Conservation (phyloP, 2,329 filamentous ascomycete species). For the Epicoccum sorghinum region DNA sequence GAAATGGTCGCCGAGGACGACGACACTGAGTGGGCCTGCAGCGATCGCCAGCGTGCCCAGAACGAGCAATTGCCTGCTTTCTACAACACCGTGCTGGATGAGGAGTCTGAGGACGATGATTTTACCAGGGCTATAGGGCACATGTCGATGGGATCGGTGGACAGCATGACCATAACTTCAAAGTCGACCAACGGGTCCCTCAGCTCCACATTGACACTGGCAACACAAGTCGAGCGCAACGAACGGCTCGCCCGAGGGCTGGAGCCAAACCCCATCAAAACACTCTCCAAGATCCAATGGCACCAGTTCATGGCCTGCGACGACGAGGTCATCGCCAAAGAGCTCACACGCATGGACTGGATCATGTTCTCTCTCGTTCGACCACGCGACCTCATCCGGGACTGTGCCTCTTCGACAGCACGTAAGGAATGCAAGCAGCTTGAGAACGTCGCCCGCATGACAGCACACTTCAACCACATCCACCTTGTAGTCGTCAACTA, state of each 20-base stretch:
- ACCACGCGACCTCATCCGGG: constrained; percentile 88
- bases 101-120: constrained; percentile 46
- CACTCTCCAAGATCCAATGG: constrained; percentile 85
- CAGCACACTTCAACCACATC: constrained; percentile 74
- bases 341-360: constrained; percentile 96
- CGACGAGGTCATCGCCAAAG: constrained; percentile 84
- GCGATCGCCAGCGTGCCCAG: constrained; percentile 67
- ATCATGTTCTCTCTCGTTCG: constrained; percentile 96
- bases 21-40: constrained; percentile 89
- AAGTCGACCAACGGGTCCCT: constrained; percentile 33
- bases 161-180: constrained; percentile 34
- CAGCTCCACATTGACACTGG: constrained; percentile 55
- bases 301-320: constrained; percentile 86
- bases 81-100: constrained; percentile 50
- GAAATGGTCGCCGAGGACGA: constrained; percentile 83
- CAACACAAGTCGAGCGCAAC: constrained; percentile 76
- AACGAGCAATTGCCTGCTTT: constrained; percentile 51
- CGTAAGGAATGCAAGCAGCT: constrained; percentile 78
- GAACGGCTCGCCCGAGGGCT: constrained; percentile 77
- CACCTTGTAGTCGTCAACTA: constrained; percentile 62
- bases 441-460: constrained; percentile 91
- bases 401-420: constrained; percentile 77
- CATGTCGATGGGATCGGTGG: constrained; percentile 39
- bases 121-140: constrained; percentile 39
- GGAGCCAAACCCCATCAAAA: constrained; percentile 70